phyloP scores from a whole-genome alignment of 1,284 basidiomycete species.

The Gomphus bonarii region DNA sequence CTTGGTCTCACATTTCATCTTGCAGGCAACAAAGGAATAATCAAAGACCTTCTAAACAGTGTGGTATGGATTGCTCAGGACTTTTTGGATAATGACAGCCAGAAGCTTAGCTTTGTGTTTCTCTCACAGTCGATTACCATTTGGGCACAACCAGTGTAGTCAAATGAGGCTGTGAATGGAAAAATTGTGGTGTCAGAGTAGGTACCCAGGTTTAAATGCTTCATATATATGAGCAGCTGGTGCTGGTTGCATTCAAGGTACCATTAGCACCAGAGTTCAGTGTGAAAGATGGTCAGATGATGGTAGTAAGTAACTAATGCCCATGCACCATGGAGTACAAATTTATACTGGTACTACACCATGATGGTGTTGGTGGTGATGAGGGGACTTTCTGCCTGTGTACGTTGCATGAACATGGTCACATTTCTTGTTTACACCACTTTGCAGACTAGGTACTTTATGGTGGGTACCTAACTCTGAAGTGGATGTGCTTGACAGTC shows the following conservation, averaged over 20 bases:
- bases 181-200: conserved; percentile 33
- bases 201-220: conserved; percentile 87
- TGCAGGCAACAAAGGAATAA: conserved; percentile 72
- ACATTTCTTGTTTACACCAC: too few relatives aligned
- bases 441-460: too few relatives aligned
- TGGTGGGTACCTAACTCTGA: too few relatives aligned
- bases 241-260: conserved; percentile 79
- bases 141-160: conserved; percentile 56
- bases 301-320: conserved; percentile 45
- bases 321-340: too few relatives aligned
- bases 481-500: too few relatives aligned
- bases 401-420: too few relatives aligned
- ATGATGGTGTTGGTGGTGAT: too few relatives aligned
- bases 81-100: conserved; percentile 59
- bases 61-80: conserved; percentile 74
- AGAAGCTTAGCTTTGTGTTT: conserved; percentile 78
- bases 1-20: neutral
- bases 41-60: too few relatives aligned
- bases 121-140: conserved; percentile 66
- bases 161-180: conserved; percentile 20
- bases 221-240: conserved; percentile 84
- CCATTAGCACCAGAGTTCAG: conserved; percentile 78
- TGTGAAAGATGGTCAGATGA: conserved; percentile 78
- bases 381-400: too few relatives aligned
- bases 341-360: neutral